phyloP scores from a whole-genome alignment of 306 rosid genomes.

The Vigna angularis region DNA sequence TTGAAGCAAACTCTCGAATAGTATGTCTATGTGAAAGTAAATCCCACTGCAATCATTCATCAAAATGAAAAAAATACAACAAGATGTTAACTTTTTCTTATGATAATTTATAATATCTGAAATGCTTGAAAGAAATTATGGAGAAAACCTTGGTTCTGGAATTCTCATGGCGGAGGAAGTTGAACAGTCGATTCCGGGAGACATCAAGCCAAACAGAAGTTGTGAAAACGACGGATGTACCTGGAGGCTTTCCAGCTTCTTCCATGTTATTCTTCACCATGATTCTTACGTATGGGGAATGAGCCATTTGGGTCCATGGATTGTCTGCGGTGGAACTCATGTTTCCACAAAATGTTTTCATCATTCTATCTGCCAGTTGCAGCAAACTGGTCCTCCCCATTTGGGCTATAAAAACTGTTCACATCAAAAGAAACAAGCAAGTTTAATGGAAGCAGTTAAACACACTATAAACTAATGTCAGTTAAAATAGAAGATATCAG shows the following conservation, averaged over 20 bases:
- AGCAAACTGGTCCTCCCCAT: constrained; percentile 53
- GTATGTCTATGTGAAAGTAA: constrained; percentile 40
- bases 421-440: constrained; percentile 14
- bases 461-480: not conserved
- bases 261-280: not conserved
- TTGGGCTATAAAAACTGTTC: constrained; percentile 40
- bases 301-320: constrained; percentile 48
- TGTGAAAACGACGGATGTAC: constrained; percentile 43
- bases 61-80: not conserved
- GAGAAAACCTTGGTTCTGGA: constrained; percentile 54
- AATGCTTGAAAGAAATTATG: not conserved
- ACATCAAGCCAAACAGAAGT: constrained; percentile 48
- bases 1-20: constrained; percentile 41
- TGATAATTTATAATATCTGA: not conserved
- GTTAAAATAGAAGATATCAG: not conserved
- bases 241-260: constrained; percentile 39
- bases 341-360: constrained; percentile 50
- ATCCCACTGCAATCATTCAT: constrained; percentile 60
- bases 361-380: constrained; percentile 64
- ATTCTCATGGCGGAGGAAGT: constrained; percentile 53
- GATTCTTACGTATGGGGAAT: constrained; percentile 39
- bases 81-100: no score
- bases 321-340: constrained; percentile 40
- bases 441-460: not conserved
- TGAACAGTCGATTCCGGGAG: constrained; percentile 50